Conservation (phyloP, 768 basidiomycete genomes). For the Pleurotus salmoneostramineus region DNA sequence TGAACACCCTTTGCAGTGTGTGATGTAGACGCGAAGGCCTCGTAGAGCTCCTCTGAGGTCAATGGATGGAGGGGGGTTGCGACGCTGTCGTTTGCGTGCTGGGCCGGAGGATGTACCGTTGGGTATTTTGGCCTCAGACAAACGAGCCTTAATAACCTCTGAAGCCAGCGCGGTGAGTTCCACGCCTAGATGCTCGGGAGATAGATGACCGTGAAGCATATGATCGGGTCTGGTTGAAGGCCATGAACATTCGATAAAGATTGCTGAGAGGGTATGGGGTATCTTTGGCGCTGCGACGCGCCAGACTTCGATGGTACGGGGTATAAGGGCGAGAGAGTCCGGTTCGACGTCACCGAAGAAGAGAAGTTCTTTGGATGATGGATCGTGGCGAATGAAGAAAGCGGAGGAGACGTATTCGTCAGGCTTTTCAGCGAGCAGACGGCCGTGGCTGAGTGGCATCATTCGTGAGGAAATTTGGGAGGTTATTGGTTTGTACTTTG, state of each 20-base stretch:
- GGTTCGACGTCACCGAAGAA: conserved; percentile 97
- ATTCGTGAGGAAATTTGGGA: conserved; percentile 57
- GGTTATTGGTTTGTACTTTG: conserved; percentile 47
- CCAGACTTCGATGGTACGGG: conserved; percentile 75
- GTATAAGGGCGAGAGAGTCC: conserved; percentile 59
- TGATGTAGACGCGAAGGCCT: conserved; percentile 72
- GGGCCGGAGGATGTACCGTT: conserved; percentile 12
- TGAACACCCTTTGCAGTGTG: conserved; percentile 80
- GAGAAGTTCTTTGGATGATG: conserved; percentile 64
- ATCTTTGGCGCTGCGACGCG: conserved; percentile 75
- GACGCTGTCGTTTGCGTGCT: conserved; percentile 12
- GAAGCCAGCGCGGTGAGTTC: conserved; percentile 71
- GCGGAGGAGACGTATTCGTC: conserved; percentile 75
- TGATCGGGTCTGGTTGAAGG: conserved; percentile 66
- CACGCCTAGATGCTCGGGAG: conserved; percentile 70
- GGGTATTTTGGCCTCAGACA: background rate
- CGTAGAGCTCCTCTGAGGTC: conserved; percentile 48
- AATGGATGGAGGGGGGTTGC: conserved; percentile 32
- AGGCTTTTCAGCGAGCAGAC: conserved; percentile 28
- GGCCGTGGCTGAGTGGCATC: conserved; percentile 75
- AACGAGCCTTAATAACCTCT: conserved; percentile 53
- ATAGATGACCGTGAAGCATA: conserved; percentile 81
- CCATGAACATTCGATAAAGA: conserved; percentile 96
- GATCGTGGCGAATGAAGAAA: conserved; percentile 77
- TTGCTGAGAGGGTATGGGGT: conserved; percentile 58